A percentile compares a stretch with the other conserved stretches of the same genome.
Conservation (phyloP, 2,329 filamentous ascomycete genomes). For the Salinomyces thailandicus region DNA sequence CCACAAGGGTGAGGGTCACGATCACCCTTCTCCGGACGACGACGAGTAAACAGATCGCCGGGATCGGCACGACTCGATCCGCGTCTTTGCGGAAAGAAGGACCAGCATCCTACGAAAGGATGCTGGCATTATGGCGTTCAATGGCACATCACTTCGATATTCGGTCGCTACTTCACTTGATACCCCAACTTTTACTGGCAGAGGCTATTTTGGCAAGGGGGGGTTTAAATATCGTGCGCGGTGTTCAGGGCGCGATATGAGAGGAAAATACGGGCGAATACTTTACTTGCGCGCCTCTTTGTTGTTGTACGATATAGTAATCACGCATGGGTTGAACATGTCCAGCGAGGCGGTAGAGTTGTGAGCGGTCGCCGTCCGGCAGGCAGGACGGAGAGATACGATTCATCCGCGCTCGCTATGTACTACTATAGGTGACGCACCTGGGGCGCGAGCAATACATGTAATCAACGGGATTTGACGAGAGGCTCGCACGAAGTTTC, state of each 20-base stretch:
- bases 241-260: too few species aligned
- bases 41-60: constrained; percentile 14
- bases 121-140: constrained; percentile 3
- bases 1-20: constrained; percentile 61
- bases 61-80: neutral
- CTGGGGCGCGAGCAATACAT: too few species aligned
- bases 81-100: too few species aligned
- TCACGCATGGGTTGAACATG: too few species aligned
- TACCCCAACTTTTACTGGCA: constrained; percentile 16
- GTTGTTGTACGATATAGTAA: constrained; percentile 5
- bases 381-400: too few species aligned
- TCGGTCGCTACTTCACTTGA: constrained; percentile 27
- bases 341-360: too few species aligned
- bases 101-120: neutral
- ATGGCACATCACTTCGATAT: constrained; percentile 7
- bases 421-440: too few species aligned
- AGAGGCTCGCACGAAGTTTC: too few species aligned
- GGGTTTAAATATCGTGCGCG: constrained; percentile 2
- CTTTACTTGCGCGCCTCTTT: too few species aligned
- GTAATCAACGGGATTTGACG: too few species aligned
- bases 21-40: constrained; percentile 41
- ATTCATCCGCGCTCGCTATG: constrained; percentile 2
- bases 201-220: neutral
- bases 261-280: neutral
- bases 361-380: too few species aligned